Evolutionary conservation across 345 rosid species (phyloP), one percentile per base, ranked within the genome.

Genomic region (Syzygium aqueum): DNA sequence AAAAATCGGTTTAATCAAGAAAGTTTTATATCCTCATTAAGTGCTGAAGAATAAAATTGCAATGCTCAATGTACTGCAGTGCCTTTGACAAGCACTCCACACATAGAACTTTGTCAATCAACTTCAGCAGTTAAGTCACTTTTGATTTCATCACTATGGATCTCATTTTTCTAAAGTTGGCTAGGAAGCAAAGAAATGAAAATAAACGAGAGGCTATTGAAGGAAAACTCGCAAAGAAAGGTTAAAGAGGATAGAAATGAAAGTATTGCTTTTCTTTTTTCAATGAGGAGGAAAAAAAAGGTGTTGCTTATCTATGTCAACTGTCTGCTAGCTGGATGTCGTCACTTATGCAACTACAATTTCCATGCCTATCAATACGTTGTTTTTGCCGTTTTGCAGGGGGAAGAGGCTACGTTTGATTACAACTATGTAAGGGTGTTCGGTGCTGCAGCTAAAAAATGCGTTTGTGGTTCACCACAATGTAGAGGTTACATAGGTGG

Each of bases 381-480:
- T 57, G 10, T 53, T 77, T 59, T 46, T 37, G 5, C 80, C 22
- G 7, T 51, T 49, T 63, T 59, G 43, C 94, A 97, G 99, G 96
- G 95, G 56, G 97, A 97, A 88, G 99, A 97, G 93, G 85, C 96
- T 90, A 96, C 99, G 73, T 97, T 97, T 92, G 98, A 97, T 93
- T 97, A 97, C 94, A 97, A 97, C 90, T 97, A 94, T 90, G 99
- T 97, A 88, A 95, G 99, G 90, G 99, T 96, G 73, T 93, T 95
- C 91, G 99, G 99, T 86, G 99, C 99, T 88, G 99, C 99, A 89
- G 99, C 98, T 57, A 97, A 95, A 93, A 95, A 92, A 93, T 97
- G 99, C 87, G 93, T 95, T 86, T 97, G 99, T 90, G 95, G 96
- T 53, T 94, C 99, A 85, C 87, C 94, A 78, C 97, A 93, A 43